Evolutionary conservation across 208 protist species (phyloP).

Genomic region (Leptomonas pyrrhocoris): DNA sequence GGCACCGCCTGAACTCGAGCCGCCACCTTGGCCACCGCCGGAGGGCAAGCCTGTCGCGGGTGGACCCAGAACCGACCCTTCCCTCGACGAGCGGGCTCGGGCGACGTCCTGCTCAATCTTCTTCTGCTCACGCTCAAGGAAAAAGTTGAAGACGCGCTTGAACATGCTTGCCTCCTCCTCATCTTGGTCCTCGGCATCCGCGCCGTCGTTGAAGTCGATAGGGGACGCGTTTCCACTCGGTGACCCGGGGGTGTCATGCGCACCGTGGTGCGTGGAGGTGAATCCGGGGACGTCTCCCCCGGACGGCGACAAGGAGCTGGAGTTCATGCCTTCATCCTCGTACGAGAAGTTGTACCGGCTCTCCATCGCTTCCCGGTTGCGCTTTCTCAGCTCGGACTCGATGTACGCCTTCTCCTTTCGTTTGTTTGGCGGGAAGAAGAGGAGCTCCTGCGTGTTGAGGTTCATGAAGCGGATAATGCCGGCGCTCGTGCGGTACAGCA

Average conservation of each 20-base stretch:
- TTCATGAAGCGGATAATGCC: conserved; percentile 90
- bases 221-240: conserved; percentile 23
- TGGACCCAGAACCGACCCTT: conserved; percentile 12
- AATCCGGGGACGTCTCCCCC: conserved; percentile 16
- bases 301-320: conserved; percentile 29
- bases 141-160: conserved; percentile 65
- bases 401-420: conserved; percentile 70
- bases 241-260: conserved; percentile 9
- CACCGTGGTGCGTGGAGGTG: conserved; percentile 10
- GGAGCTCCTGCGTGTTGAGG: conserved; percentile 89
- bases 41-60: background rate
- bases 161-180: conserved; percentile 55
- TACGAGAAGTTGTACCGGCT: conserved; percentile 76
- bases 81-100: conserved; percentile 35
- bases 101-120: conserved; percentile 64
- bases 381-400: conserved; percentile 62
- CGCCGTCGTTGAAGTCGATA: conserved; percentile 51
- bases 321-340: conserved; percentile 64
- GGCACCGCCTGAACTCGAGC: conserved; percentile 7
- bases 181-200: conserved; percentile 25
- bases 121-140: conserved; percentile 62
- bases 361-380: conserved; percentile 78
- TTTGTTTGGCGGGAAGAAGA: conserved; percentile 81
- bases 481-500: conserved; percentile 85
- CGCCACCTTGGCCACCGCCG: background rate